A percentile compares a stretch with the other conserved stretches of the same genome.
Conservation (phyloP, 805 yeast genomes). For the Saturnispora hagleri region DNA sequence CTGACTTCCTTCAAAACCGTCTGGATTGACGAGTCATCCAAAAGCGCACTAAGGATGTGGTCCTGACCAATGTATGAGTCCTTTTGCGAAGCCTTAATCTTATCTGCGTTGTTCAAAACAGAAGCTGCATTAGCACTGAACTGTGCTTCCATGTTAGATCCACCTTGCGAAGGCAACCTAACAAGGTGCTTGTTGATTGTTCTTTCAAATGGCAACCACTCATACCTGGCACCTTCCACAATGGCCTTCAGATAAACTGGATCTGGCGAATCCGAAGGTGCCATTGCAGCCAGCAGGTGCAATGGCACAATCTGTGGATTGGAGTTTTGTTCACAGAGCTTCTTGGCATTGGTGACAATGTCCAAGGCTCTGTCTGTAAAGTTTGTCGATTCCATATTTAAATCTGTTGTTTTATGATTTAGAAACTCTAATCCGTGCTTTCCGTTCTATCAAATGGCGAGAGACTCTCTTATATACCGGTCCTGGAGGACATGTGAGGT, state of each 20-base stretch:
- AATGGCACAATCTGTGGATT: constrained; percentile 82
- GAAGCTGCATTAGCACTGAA: constrained; percentile 72
- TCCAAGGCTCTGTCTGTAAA: constrained; percentile 90
- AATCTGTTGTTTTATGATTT: neutral
- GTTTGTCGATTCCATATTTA: constrained; percentile 56
- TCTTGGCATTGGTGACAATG: constrained; percentile 68
- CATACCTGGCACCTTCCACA: constrained; percentile 78
- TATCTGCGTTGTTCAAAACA: constrained; percentile 63
- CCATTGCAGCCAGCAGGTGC: constrained; percentile 88
- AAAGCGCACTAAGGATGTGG: constrained; percentile 75
- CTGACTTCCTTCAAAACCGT: constrained; percentile 62
- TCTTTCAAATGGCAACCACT: constrained; percentile 73
- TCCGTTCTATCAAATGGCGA: neutral
- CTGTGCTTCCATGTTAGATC: constrained; percentile 76
- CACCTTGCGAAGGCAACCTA: constrained; percentile 77
- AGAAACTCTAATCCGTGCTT: neutral
- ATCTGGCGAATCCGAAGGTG: constrained; percentile 45
- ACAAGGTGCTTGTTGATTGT: constrained; percentile 74
- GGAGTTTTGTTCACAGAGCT: constrained; percentile 74
- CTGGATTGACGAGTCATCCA: constrained; percentile 69
- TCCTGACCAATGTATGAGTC: constrained; percentile 92
- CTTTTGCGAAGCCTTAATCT: constrained; percentile 78
- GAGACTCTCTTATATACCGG: neutral
- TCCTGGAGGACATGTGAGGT: neutral
- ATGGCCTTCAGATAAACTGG: constrained; percentile 69